Evolutionary conservation across 1,284 basidiomycete species (phyloP).

Genomic region (Cryptococcus wingfieldii): DNA sequence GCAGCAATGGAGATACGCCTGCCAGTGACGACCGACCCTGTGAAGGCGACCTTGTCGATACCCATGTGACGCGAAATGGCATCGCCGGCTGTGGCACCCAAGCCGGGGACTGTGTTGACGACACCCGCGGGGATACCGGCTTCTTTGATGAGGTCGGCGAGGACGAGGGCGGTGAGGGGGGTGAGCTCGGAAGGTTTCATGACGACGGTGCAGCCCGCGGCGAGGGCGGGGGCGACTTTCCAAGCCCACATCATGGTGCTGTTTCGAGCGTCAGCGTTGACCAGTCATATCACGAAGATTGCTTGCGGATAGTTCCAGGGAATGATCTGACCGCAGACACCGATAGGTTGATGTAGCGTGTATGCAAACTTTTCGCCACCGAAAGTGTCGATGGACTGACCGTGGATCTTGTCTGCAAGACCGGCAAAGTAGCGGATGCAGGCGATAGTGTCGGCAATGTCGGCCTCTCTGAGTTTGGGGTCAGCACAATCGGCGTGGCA

Average conservation of each 20-base stretch:
- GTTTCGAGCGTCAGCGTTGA: neutral
- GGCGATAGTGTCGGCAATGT: slow-evolving; percentile 61
- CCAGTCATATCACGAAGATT: neutral
- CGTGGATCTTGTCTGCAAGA: slow-evolving; percentile 72
- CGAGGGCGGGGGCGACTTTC: slow-evolving; percentile 81
- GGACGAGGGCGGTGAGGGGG: slow-evolving; percentile 61
- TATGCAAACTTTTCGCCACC: slow-evolving; percentile 65
- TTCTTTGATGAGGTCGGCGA: slow-evolving; percentile 52
- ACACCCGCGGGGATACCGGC: slow-evolving; percentile 66
- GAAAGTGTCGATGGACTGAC: slow-evolving; percentile 59
- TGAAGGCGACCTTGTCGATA: slow-evolving; percentile 58
- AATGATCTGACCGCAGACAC: slow-evolving; percentile 75
- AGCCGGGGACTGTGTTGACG: slow-evolving; percentile 59
- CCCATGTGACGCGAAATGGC: slow-evolving; percentile 56
- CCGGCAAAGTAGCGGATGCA: slow-evolving; percentile 61
- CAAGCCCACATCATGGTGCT: slow-evolving; percentile 66
- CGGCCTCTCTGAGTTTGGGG: slow-evolving; percentile 39
- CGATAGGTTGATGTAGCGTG: slow-evolving; percentile 88
- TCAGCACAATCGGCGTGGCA: neutral
- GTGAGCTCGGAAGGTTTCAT: slow-evolving; percentile 89
- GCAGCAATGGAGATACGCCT: slow-evolving; percentile 56
- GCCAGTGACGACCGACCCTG: slow-evolving; percentile 56
- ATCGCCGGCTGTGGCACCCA: slow-evolving; percentile 56
- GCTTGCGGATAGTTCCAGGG: slow-evolving; percentile 59
- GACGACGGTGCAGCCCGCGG: slow-evolving; percentile 75